Conservation (phyloP, 2,329 filamentous ascomycete species). For the Eurotiales sp. region DNA sequence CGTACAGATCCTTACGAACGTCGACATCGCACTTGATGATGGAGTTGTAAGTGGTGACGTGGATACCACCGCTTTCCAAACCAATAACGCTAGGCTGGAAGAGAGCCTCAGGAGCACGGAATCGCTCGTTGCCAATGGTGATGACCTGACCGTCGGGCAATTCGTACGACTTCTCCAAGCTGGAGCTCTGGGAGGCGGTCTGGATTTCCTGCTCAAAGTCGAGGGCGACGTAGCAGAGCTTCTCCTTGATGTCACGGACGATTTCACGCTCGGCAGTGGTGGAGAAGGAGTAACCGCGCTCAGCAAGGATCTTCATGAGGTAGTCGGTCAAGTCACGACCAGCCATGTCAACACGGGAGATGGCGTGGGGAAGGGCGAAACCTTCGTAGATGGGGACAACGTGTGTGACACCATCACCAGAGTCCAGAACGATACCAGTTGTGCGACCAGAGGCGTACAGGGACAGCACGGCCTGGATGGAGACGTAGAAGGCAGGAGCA, state of each 20-base stretch:
- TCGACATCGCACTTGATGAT: conserved; percentile 99
- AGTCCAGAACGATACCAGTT: conserved; percentile 99
- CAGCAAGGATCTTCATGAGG: conserved; percentile 99
- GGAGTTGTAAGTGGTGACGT: conserved; percentile 99
- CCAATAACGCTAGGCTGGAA: conserved; percentile 98
- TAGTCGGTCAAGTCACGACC: conserved; percentile 99
- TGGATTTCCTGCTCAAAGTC: conserved; percentile 99
- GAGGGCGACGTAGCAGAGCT: conserved; percentile 97
- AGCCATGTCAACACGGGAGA: conserved; percentile 99
- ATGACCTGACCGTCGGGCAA: conserved; percentile 99
- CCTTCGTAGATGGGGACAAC: conserved; percentile 99
- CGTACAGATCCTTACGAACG: conserved; percentile 99
- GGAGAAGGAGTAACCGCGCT: conserved; percentile 99
- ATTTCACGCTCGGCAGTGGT: conserved; percentile 99
- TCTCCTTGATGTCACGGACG: conserved; percentile 99
- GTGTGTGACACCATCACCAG: conserved; percentile 99
- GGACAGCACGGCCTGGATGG: conserved; percentile 98
- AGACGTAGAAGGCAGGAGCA: conserved; percentile 99
- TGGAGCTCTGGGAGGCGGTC: conserved; percentile 97
- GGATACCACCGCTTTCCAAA: conserved; percentile 98
- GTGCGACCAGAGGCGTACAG: conserved; percentile 99
- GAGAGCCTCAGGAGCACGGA: conserved; percentile 98
- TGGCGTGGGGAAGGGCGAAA: conserved; percentile 99
- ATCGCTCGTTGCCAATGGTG: conserved; percentile 99
- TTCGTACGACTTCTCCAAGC: conserved; percentile 99